Conservation (phyloP, 768 basidiomycete genomes). For the Auriscalpium orientale region DNA sequence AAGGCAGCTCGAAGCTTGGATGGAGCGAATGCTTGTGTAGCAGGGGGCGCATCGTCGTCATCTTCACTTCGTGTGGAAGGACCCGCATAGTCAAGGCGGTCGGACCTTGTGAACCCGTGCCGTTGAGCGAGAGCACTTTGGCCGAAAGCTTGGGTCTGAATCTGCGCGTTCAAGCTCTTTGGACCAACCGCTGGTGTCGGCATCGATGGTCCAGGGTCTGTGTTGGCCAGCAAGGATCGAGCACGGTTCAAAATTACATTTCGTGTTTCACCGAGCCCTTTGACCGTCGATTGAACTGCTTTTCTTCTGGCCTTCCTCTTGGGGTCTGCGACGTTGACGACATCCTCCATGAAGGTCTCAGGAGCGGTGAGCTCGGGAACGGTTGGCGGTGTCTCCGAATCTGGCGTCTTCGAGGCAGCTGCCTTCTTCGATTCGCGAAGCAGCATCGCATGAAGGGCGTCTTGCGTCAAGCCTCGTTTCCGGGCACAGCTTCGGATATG, state of each 20-base stretch:
- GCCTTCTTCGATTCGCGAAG: conserved; percentile 34
- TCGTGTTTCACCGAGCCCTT: conserved; percentile 9
- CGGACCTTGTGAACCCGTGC: not conserved
- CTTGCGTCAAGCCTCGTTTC: conserved; percentile 44
- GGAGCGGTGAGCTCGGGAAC: not conserved
- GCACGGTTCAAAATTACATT: conserved; percentile 15
- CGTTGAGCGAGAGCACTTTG: conserved; percentile 14
- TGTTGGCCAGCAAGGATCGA: conserved; percentile 6
- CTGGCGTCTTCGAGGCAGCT: not conserved
- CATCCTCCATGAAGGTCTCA: conserved; percentile 11
- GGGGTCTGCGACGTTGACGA: conserved; percentile 8
- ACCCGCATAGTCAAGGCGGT: not conserved
- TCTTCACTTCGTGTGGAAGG: not conserved
- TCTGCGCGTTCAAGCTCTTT: not conserved
- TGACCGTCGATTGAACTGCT: conserved; percentile 3
- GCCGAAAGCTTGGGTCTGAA: conserved; percentile 19
- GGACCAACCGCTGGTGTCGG: not conserved
- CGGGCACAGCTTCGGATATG: conserved; percentile 67
- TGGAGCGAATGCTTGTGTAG: conserved; percentile 25
- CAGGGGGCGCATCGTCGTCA: conserved; percentile 11
- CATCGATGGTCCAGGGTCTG: not conserved
- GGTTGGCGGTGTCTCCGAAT: not conserved
- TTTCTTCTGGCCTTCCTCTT: conserved; percentile 6
- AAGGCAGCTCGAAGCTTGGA: conserved; percentile 23
- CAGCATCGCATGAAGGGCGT: conserved; percentile 48